A percentile compares a stretch with the other conserved stretches of the same genome.
Evolutionary conservation across 192 early-diverging fungal species (phyloP).

Genomic region (Thamnidium elegans): DNA sequence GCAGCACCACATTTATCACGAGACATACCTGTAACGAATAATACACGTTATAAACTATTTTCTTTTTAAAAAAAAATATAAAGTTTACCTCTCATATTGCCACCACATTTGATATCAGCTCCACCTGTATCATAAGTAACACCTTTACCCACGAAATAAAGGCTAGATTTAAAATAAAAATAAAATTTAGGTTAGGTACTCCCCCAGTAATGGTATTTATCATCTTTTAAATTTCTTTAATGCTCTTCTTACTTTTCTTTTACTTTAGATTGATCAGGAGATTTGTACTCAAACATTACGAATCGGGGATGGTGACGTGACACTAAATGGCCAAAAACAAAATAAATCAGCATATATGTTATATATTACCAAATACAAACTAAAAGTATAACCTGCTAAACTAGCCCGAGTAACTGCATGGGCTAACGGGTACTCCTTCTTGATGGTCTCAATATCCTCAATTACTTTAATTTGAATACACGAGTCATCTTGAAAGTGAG

Average conservation of each 20-base stretch:
- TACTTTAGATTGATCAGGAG: constrained; percentile 64
- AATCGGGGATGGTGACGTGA: constrained; percentile 65
- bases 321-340: constrained; percentile 20
- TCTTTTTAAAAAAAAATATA: no score
- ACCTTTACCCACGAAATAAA: constrained; percentile 88
- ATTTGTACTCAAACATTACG: constrained; percentile 68
- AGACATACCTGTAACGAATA: constrained; percentile 55
- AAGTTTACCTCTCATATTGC: constrained; percentile 59
- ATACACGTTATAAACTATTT: no score
- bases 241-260: constrained; percentile 56
- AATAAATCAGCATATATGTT: no score
- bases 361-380: no score
- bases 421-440: constrained; percentile 80
- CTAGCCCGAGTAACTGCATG: constrained; percentile 74
- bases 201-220: no score
- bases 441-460: constrained; percentile 64
- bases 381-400: constrained; percentile 45
- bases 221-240: not conserved
- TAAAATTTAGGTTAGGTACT: constrained; percentile 1
- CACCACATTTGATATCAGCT: constrained; percentile 79
- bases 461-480: constrained; percentile 61
- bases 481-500: constrained; percentile 51
- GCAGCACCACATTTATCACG: constrained; percentile 90
- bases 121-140: constrained; percentile 92
- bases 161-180: constrained; percentile 34